Evolutionary conservation across 2,329 filamentous ascomycete species (phyloP).

Genomic region (Westerdykella aurantiaca): DNA sequence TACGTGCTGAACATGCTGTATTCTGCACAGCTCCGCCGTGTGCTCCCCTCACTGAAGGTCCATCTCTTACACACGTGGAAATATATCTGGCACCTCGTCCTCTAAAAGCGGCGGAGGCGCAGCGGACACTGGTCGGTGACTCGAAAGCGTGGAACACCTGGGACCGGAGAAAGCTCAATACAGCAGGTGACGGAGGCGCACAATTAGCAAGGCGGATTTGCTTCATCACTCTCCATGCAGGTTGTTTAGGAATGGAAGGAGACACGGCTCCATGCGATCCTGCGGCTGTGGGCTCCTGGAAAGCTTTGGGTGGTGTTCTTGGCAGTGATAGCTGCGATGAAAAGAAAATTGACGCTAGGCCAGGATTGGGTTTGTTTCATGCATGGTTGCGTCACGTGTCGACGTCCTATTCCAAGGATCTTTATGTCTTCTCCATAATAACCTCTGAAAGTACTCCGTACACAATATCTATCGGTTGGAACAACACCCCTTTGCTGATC

Average conservation of each 20-base stretch:
- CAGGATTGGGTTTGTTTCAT: background rate
- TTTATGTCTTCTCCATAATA: background rate
- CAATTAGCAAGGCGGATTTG: slow-evolving; percentile 26
- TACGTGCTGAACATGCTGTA: too few relatives aligned
- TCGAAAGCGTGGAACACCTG: slow-evolving; percentile 30
- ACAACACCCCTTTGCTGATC: slow-evolving; percentile 1
- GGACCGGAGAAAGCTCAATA: slow-evolving; percentile 34
- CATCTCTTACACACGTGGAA: slow-evolving; percentile 6
- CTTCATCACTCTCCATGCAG: slow-evolving; percentile 33
- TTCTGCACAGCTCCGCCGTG: background rate
- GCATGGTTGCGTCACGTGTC: background rate
- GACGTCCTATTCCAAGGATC: too few relatives aligned
- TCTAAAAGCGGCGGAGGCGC: slow-evolving; percentile 12
- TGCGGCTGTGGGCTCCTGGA: too few relatives aligned
- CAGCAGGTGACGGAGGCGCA: slow-evolving; percentile 32
- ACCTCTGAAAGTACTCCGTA: background rate
- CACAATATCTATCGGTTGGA: background rate
- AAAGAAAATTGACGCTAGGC: background rate
- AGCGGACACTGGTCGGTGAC: slow-evolving; percentile 14
- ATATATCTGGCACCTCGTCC: slow-evolving; percentile 14
- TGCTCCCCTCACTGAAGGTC: background rate
- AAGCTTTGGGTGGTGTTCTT: too few relatives aligned
- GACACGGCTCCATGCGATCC: too few relatives aligned
- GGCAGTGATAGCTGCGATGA: too few relatives aligned
- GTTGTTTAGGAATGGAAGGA: too few relatives aligned